phyloP scores from a whole-genome alignment of 1,284 basidiomycete species.

The Ustilago lituana region DNA sequence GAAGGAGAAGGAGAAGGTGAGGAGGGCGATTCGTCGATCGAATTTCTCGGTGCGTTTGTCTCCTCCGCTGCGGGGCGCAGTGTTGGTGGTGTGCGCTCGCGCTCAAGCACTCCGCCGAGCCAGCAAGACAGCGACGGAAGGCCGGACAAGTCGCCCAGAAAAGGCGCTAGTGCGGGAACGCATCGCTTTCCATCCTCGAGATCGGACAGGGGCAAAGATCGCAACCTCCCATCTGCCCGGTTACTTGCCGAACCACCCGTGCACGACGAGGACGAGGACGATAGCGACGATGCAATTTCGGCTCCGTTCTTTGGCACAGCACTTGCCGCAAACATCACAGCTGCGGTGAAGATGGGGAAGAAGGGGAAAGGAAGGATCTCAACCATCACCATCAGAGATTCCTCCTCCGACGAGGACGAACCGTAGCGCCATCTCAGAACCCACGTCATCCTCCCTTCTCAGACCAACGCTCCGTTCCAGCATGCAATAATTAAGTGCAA shows the following conservation, averaged over 20 bases:
- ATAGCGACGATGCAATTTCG: neutral
- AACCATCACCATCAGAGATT: slow-evolving; percentile 20
- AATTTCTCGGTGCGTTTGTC: slow-evolving; percentile 23
- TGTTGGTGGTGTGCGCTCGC: too few species aligned
- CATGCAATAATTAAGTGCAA: too few species aligned
- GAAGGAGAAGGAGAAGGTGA: too few species aligned
- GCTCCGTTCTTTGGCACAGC: too few species aligned
- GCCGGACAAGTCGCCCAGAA: slow-evolving; percentile 18
- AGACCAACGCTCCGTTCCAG: too few species aligned
- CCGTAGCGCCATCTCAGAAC: too few species aligned
- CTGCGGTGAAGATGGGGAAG: neutral
- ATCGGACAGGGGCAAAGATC: too few species aligned
- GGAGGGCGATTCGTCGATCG: slow-evolving; percentile 29
- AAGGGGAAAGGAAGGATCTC: slow-evolving; percentile 12
- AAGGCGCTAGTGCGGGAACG: neutral
- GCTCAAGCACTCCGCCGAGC: neutral
- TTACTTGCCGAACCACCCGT: neutral
- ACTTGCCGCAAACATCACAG: too few species aligned
- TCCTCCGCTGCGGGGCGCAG: neutral
- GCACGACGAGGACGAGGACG: neutral
- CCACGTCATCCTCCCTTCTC: too few species aligned
- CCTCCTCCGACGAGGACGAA: slow-evolving; percentile 10
- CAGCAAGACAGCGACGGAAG: neutral
- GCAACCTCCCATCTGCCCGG: neutral
- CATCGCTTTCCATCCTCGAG: too few species aligned